Conservation (phyloP, 176 grass and related monocot species). For the Zoysia japonica region DNA sequence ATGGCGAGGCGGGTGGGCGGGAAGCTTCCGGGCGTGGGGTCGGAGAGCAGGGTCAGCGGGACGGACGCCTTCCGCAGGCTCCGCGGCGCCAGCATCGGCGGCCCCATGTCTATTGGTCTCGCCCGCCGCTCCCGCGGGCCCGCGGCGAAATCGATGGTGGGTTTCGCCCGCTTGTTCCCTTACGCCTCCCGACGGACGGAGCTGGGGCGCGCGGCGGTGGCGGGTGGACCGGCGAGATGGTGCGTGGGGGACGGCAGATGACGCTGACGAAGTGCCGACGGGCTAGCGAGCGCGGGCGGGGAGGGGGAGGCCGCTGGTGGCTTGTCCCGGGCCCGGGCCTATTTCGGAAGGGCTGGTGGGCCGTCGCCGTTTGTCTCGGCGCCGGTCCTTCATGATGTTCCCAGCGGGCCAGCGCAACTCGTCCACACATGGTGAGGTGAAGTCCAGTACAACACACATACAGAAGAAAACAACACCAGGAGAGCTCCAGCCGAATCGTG, state of each 20-base stretch:
- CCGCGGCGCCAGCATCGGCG: constrained; percentile 56
- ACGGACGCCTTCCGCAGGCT: constrained; percentile 79
- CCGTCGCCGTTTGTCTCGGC: background rate
- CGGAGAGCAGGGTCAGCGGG: constrained; percentile 60
- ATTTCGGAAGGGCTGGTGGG: background rate
- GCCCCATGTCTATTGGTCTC: background rate
- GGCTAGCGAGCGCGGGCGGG: background rate
- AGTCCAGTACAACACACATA: too few species aligned
- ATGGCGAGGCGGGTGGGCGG: constrained; percentile 82
- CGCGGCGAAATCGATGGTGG: background rate
- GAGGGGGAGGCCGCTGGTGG: background rate
- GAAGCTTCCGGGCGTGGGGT: constrained; percentile 73
- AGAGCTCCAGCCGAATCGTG: too few species aligned
- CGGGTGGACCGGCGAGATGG: background rate
- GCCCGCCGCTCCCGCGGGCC: background rate
- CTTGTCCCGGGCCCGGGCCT: background rate
- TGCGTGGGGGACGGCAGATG: background rate
- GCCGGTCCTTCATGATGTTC: background rate
- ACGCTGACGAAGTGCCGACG: background rate
- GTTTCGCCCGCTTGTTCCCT: background rate
- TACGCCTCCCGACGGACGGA: background rate
- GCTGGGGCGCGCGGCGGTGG: background rate
- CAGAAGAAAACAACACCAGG: too few species aligned
- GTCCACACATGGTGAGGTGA: too few species aligned
- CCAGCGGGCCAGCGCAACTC: too few species aligned